Conservation (phyloP, 2,329 filamentous ascomycete genomes). For the Geosmithia morbida region DNA sequence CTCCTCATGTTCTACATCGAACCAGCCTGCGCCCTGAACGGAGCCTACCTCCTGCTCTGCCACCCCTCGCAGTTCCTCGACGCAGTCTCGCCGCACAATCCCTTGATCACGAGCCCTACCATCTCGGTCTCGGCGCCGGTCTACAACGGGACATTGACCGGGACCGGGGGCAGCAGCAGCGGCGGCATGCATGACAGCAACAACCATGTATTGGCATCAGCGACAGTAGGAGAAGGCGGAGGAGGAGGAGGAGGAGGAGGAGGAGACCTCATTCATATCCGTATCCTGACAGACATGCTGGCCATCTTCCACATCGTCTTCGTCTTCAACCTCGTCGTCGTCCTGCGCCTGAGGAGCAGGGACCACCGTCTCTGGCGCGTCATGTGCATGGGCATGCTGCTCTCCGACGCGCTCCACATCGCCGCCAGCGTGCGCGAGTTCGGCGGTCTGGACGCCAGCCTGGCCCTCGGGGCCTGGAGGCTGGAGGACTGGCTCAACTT, state of each 20-base stretch:
- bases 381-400: slow-evolving; percentile 35
- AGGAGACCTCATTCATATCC: slow-evolving; percentile 5
- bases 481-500: slow-evolving; percentile 5
- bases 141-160: not conserved
- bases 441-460: not conserved
- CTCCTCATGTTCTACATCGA: slow-evolving; percentile 17
- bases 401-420: slow-evolving; percentile 37
- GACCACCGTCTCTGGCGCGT: slow-evolving; percentile 19
- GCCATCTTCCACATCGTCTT: slow-evolving; percentile 14
- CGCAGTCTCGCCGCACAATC: slow-evolving; percentile 11
- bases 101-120: slow-evolving; percentile 1
- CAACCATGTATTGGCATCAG: too few species aligned
- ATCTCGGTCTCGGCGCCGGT: slow-evolving; percentile 5
- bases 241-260: slow-evolving; percentile 1
- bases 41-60: slow-evolving; percentile 14
- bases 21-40: slow-evolving; percentile 16
- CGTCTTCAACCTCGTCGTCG: slow-evolving; percentile 20
- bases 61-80: slow-evolving; percentile 12
- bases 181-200: not conserved
- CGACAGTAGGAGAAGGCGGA: slow-evolving; percentile 4
- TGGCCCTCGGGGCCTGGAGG: slow-evolving; percentile 1
- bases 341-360: slow-evolving; percentile 14
- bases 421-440: slow-evolving; percentile 3
- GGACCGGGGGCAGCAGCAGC: not conserved
- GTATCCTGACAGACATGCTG: slow-evolving; percentile 7